phyloP scores from a whole-genome alignment of 2,329 filamentous ascomycete species.

The Trichoderma guizhouense region DNA sequence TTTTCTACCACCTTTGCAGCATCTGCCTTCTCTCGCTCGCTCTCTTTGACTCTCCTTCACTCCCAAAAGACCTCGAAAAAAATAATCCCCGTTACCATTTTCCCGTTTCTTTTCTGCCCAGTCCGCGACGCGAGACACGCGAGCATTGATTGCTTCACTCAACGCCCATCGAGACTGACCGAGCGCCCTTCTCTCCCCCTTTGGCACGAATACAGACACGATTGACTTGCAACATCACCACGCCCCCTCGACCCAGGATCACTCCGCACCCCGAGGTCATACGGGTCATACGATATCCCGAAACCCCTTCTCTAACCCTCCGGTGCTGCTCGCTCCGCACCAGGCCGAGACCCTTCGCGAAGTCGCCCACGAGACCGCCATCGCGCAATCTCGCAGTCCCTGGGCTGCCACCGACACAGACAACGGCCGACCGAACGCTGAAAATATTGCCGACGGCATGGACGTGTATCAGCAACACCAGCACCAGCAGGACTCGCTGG shows the following conservation, averaged over 20 bases:
- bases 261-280: slow-evolving; percentile 42
- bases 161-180: slow-evolving; percentile 22
- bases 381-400: slow-evolving; percentile 66
- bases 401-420: slow-evolving; percentile 45
- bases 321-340: slow-evolving; percentile 61
- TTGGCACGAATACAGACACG: slow-evolving; percentile 60
- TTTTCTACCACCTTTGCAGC: background rate
- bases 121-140: slow-evolving; percentile 17
- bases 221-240: slow-evolving; percentile 88
- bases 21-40: background rate
- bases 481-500: slow-evolving; percentile 55
- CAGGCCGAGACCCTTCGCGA: slow-evolving; percentile 82
- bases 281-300: slow-evolving; percentile 35
- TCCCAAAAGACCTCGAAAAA: background rate
- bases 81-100: background rate
- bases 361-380: slow-evolving; percentile 70
- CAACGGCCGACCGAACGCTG: slow-evolving; percentile 18
- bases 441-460: slow-evolving; percentile 28
- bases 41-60: background rate
- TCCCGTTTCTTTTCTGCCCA: slow-evolving; percentile 16
- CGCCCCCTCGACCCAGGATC: slow-evolving; percentile 80
- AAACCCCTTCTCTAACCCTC: slow-evolving; percentile 39
- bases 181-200: slow-evolving; percentile 1
- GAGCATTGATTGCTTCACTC: slow-evolving; percentile 13
- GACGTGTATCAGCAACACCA: slow-evolving; percentile 35